These are phyloP conservation scores for Globomyces sp. DNA, from an alignment of 371 early-diverging fungal genomes.

Conservation along the genomic window DNA sequence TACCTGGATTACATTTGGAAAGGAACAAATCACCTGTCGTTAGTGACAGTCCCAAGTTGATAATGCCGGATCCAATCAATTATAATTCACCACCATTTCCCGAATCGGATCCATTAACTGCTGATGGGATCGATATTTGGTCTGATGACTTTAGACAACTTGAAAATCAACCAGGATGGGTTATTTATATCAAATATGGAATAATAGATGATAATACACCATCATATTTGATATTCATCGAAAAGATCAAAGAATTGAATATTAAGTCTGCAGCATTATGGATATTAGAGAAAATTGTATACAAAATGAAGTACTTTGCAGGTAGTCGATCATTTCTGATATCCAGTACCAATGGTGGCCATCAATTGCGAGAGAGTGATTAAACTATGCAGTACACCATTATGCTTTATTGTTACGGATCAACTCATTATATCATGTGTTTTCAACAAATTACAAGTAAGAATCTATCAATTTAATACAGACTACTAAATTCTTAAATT, in stretches of 20 bases:
- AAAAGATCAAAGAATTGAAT: slow-evolving; percentile 1
- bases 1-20: background rate
- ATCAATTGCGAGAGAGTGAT: slow-evolving; percentile 10
- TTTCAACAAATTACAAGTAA: slow-evolving; percentile 1
- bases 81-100: background rate
- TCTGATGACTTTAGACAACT: background rate
- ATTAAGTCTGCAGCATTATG: slow-evolving; percentile 4
- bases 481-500: background rate
- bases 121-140: background rate
- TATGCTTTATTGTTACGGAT: background rate
- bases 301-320: background rate
- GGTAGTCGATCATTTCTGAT: background rate
- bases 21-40: no score
- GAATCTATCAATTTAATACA: background rate
- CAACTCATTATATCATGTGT: slow-evolving; percentile 1
- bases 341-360: background rate
- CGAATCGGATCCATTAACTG: background rate
- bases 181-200: slow-evolving; percentile 12
- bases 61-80: background rate
- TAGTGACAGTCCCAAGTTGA: background rate
- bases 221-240: background rate
- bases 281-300: background rate
- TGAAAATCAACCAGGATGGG: slow-evolving; percentile 11
- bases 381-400: background rate
- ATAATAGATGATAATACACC: slow-evolving; percentile 9